phyloP scores from a whole-genome alignment of 2,329 filamentous ascomycete genomes.

The Cyphellophora attinorum region DNA sequence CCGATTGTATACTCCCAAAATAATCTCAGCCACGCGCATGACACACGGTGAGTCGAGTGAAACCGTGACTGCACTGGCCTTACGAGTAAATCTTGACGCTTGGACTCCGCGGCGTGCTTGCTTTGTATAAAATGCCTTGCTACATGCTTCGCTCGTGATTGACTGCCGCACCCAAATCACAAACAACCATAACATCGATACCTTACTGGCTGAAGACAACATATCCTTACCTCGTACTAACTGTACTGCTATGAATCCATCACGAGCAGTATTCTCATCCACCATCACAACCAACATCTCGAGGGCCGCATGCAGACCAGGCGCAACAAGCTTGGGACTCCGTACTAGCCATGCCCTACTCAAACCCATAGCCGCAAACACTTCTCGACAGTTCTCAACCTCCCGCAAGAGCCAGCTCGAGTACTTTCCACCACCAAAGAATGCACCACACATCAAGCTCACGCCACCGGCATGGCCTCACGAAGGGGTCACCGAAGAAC shows the following conservation, averaged over 20 bases:
- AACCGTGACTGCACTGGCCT: no score
- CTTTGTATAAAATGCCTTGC: no score
- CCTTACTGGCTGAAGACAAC: no score
- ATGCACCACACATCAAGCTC: constrained; percentile 36
- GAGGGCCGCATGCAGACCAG: constrained; percentile 14
- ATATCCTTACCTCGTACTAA: constrained; percentile 3
- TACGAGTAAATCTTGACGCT: no score
- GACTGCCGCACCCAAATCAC: no score
- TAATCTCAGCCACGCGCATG: no score
- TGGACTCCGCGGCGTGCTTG: no score
- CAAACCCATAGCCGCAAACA: constrained; percentile 6
- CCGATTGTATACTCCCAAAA: no score
- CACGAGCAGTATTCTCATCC: constrained; percentile 10
- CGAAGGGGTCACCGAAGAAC: constrained; percentile 55
- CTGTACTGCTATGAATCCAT: constrained; percentile 12
- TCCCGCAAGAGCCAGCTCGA: constrained; percentile 27
- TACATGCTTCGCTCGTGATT: no score
- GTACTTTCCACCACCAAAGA: constrained; percentile 50
- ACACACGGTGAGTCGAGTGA: no score
- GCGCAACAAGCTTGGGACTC: constrained; percentile 16
- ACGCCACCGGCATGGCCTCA: constrained; percentile 20
- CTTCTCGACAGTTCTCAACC: constrained; percentile 23
- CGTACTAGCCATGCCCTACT: constrained; percentile 15
- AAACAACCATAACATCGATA: no score
- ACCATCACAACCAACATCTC: constrained; percentile 12